phyloP scores from a whole-genome alignment of 352 stramenopile species.

The Phytopythium litorale region DNA sequence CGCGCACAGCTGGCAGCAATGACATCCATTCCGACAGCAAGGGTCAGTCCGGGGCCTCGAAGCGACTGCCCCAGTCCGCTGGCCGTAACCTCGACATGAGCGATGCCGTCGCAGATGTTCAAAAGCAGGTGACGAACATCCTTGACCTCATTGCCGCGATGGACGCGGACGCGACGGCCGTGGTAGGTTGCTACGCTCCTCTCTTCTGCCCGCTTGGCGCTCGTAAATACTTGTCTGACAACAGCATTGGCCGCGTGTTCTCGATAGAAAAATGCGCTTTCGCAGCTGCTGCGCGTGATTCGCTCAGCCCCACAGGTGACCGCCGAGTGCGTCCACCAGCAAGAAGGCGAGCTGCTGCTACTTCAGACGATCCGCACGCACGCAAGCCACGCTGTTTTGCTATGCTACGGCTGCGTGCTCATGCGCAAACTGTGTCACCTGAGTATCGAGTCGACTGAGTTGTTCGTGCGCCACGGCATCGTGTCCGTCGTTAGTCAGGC shows the following conservation, averaged over 20 bases:
- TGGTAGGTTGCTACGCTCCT: conserved; percentile 28
- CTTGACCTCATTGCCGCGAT: conserved; percentile 33
- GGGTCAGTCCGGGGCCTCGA: conserved; percentile 4
- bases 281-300: conserved; percentile 53
- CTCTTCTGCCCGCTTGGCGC: not conserved
- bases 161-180: conserved; percentile 34
- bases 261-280: conserved; percentile 64
- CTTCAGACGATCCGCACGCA: conserved; percentile 56
- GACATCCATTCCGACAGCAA: conserved; percentile 5
- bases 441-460: conserved; percentile 51
- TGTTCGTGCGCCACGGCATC: conserved; percentile 64
- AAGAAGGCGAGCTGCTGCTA: conserved; percentile 49
- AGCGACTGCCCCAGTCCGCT: conserved; percentile 10
- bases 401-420: conserved; percentile 73
- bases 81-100: conserved; percentile 40
- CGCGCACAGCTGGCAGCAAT: conserved; percentile 10
- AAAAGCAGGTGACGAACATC: conserved; percentile 53
- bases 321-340: conserved; percentile 57
- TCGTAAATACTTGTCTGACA: not conserved
- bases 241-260: not conserved
- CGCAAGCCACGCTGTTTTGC: conserved; percentile 54
- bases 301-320: conserved; percentile 61
- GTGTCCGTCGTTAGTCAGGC: conserved; percentile 42
- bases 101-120: conserved; percentile 40
- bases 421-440: conserved; percentile 74